Base-by-base conservation (phyloP, 1,284 basidiomycete genomes). In the Irpex rosettiformis region DNA sequence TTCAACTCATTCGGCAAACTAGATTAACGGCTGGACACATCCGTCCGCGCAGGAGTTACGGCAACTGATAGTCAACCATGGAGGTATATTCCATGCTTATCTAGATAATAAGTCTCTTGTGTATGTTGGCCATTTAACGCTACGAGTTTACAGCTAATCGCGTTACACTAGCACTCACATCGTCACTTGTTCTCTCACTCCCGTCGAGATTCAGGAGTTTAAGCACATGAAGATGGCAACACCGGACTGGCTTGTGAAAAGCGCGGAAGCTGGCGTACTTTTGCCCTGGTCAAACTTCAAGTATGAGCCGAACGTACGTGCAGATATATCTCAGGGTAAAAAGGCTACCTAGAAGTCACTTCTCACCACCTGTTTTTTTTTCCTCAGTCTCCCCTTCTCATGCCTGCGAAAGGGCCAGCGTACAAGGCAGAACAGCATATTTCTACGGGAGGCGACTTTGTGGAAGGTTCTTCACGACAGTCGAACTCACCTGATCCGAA, bases 21-120 rank as follows among this genome's bases (percentile, higher is more conserved):
- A 94, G 91, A 88, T 96, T 63, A 98, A 97, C 68, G 96, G 96
- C 0, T 92, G 86, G 76, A 97, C 94, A 0, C 79, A 84, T 27
- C 95, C 96, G 4, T 93, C 94, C 3, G 85, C 94, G 55, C 91
- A 94, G 68, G 91, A 93, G 54, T 75, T 98, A 1, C 82, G 93
- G 3, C 79, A 87, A 62, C 77, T 98, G 57, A 88, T 98, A 40
- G 74, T 96, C 2, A 78, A 86, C 57, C 83, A 96, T 65, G 96
- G 95, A 5, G 96, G 95, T 2, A 75, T 82, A 13, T 94, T 89
- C 61, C 87, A 93, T 57, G 85, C 94, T 0, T 96, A 95, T 70
- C 79, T 96, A 22, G 90, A 91, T 70, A 85, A 81, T 71, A 94
- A 94, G 70, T 75, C 80, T 3, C 67, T 85, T 28, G 87, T 92